These are phyloP conservation scores for Rhodotorula mucilaginosa DNA, from an alignment of 1,284 basidiomycete species.

Conservation along the genomic window DNA sequence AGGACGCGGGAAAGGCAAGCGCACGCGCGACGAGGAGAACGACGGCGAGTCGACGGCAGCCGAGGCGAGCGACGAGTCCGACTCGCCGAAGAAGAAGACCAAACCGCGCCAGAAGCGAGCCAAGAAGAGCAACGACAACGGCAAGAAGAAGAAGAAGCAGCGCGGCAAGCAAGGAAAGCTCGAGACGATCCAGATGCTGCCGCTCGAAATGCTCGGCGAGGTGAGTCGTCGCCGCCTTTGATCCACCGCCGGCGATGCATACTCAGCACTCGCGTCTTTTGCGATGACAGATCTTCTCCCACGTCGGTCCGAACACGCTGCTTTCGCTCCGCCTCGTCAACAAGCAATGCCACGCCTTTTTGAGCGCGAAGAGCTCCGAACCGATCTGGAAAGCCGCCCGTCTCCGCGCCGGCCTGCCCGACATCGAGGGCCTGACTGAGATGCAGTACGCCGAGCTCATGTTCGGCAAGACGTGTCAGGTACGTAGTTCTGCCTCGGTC, in stretches of 20 bases:
- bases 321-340: conserved; percentile 4
- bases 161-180: background rate
- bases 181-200: conserved; percentile 12
- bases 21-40: background rate
- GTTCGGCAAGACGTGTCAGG: conserved; percentile 5
- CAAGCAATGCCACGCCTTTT: conserved; percentile 10
- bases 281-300: conserved; percentile 14
- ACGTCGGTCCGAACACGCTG: conserved; percentile 8
- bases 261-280: no score
- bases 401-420: background rate
- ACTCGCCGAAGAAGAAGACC: background rate
- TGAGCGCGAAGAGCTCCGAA: background rate
- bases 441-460: conserved; percentile 5
- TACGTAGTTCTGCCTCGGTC: no score
- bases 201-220: conserved; percentile 23
- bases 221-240: background rate
- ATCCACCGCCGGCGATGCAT: no score
- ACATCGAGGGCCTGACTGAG: conserved; percentile 1
- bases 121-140: background rate
- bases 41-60: background rate
- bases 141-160: background rate
- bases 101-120: background rate
- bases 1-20: conserved; percentile 3
- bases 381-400: conserved; percentile 14
- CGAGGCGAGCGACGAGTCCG: conserved; percentile 1